Percentiles rank a stretch among this genome's conserved stretches.
These are phyloP conservation scores for Vishniacozyma victoriae DNA, from an alignment of 768 basidiomycete species.

Conservation along the genomic window DNA sequence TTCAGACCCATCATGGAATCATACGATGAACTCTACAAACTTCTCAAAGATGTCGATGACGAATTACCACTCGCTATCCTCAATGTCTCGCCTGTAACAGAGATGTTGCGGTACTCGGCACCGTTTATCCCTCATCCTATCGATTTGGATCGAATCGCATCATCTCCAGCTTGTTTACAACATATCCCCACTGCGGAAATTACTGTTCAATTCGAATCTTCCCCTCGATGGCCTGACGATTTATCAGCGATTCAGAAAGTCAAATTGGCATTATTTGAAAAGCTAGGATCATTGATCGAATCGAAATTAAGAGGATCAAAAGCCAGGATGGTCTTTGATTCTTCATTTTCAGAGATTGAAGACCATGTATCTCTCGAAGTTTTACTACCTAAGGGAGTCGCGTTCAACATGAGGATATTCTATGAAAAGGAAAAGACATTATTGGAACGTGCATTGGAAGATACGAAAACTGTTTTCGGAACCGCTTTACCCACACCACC, in stretches of 20 bases:
- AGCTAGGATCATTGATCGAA: constrained; percentile 65
- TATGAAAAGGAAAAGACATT: constrained; percentile 78
- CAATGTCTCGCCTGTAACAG: constrained; percentile 67
- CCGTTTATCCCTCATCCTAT: constrained; percentile 74
- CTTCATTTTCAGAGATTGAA: constrained; percentile 56
- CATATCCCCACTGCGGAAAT: constrained; percentile 67
- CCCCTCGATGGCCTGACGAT: constrained; percentile 91
- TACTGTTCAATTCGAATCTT: constrained; percentile 84
- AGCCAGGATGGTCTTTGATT: constrained; percentile 57
- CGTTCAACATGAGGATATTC: constrained; percentile 76
- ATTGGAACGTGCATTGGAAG: constrained; percentile 61
- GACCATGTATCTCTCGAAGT: constrained; percentile 73
- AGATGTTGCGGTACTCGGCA: constrained; percentile 71
- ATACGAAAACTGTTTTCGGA: constrained; percentile 33
- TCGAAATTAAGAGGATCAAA: constrained; percentile 52
- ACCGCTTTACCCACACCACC: constrained; percentile 32
- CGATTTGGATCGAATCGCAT: constrained; percentile 52
- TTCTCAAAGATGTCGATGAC: constrained; percentile 66
- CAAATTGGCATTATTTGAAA: constrained; percentile 86
- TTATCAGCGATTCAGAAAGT: constrained; percentile 84
- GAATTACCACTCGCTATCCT: constrained; percentile 69
- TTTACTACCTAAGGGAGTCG: constrained; percentile 73
- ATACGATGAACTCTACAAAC: constrained; percentile 70
- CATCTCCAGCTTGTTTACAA: constrained; percentile 53
- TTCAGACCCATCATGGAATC: constrained; percentile 59